A percentile compares a stretch with the other conserved stretches of the same genome.
Conservation (phyloP, 169 alveolate species). For the Plasmodium blacklocki region DNA sequence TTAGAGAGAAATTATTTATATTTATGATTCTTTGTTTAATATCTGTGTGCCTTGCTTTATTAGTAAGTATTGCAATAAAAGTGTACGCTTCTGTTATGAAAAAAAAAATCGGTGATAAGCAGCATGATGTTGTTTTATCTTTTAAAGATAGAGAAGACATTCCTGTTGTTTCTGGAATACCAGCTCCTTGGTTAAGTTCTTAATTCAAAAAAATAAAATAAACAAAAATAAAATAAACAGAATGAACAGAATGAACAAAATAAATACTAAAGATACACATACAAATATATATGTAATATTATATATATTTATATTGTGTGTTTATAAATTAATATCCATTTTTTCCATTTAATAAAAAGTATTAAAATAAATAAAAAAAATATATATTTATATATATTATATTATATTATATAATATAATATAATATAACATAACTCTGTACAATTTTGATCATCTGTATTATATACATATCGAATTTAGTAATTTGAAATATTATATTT, state of each 20-base stretch:
- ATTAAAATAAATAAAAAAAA: too few species aligned
- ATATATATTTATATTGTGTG: too few species aligned
- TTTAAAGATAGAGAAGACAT: constrained; percentile 10
- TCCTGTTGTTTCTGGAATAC: constrained; percentile 8
- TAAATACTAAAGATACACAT: neutral
- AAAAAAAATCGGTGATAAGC: neutral
- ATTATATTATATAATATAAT: too few species aligned
- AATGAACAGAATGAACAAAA: neutral
- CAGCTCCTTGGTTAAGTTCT: constrained; percentile 7
- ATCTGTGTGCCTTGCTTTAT: neutral
- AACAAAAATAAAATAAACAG: neutral
- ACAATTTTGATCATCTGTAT: too few species aligned
- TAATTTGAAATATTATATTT: too few species aligned
- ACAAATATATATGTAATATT: too few species aligned
- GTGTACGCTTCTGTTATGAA: neutral
- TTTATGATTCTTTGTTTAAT: neutral
- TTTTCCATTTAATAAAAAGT: too few species aligned
- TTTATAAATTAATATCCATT: too few species aligned
- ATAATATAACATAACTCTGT: too few species aligned
- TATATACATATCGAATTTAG: too few species aligned
- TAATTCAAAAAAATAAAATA: neutral
- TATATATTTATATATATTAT: too few species aligned
- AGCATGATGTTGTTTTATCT: neutral
- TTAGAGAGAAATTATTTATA: neutral
- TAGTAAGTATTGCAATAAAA: neutral